Evolutionary conservation across 441 rosid species (phyloP), one percentile per base, ranked within the genome.

Genomic region (Eutrema salsugineum): DNA sequence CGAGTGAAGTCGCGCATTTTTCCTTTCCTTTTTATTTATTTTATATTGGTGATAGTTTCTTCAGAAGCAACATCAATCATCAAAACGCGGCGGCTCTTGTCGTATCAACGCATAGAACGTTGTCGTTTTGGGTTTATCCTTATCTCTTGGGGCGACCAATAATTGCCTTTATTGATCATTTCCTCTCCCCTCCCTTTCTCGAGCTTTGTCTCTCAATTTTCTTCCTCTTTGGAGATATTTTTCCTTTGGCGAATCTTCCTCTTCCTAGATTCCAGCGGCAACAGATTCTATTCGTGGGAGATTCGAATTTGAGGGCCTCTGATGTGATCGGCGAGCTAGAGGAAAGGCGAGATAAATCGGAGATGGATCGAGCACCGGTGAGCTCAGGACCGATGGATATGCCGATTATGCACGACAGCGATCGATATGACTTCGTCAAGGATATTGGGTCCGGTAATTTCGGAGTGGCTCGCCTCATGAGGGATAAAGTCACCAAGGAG

Each of bases 361-460:
- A 47, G 56, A 65, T 69, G 98, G 83, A 90, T 86, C 87, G 91
- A 76, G 72, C 84, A 71, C 73, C 82, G 81, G 28, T 85, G 57
- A 81, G 83, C 5, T 72, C 84, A 36, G 96, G 89, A 3, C 90
- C 93, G 10, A 79, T 84, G 83, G 90, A 88, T 62, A 61, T 81
- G 81, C 87, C 83, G 78, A 82, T 83, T 75, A 83, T 85, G 81
- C 90, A 87, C 83, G 88, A 88, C 58, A 83, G 87, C 55, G 90
- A 86, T 79, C 85, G 93, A 4, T 88, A 84, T 71, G 93, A 88
- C 76, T 81, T 84, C 55, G 87, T 88, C 8, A 80, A 72, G 27
- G 87, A 86, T 78, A 88, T 88, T 75, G 93, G 90, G 22, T 79
- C 87, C 7, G 93, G 90, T 42, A 88, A 88, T 73, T 86, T 88